phyloP scores from a whole-genome alignment of 2,329 filamentous ascomycete genomes.

The Exutisphaerella laricina region DNA sequence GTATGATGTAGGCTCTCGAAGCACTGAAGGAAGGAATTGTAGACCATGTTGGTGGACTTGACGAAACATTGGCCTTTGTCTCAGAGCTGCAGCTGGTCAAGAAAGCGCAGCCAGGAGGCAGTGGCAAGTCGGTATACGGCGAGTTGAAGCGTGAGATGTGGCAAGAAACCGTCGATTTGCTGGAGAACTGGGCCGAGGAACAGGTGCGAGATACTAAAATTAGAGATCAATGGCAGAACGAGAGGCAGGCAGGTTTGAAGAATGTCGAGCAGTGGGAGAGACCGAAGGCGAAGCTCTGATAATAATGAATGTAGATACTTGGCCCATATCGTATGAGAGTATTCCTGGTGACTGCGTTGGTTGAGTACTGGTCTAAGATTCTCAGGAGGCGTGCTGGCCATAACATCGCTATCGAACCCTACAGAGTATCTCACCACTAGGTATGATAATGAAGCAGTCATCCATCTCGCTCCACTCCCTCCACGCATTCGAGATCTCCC shows the following conservation, averaged over 20 bases:
- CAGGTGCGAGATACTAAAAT: conserved; percentile 45
- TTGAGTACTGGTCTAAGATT: no score
- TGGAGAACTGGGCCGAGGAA: conserved; percentile 49
- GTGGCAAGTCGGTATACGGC: conserved; percentile 61
- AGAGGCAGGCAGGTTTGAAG: conserved; percentile 16
- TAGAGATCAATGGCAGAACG: conserved; percentile 39
- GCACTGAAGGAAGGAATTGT: conserved; percentile 63
- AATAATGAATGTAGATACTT: no score
- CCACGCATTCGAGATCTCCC: conserved; percentile 4
- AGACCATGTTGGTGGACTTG: conserved; percentile 60
- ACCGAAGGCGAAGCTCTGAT: conserved; percentile 27
- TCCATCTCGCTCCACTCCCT: not conserved
- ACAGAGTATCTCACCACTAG: conserved; percentile 4
- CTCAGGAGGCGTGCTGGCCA: no score
- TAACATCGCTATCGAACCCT: no score
- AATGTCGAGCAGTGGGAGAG: conserved; percentile 28
- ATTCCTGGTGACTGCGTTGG: no score
- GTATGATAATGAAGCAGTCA: not conserved
- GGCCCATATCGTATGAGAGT: no score
- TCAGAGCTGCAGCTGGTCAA: conserved; percentile 53
- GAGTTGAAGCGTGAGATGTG: conserved; percentile 72
- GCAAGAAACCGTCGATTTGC: conserved; percentile 55
- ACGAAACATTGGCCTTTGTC: conserved; percentile 58
- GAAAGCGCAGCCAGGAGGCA: conserved; percentile 45
- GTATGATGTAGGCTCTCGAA: conserved; percentile 50